These are phyloP conservation scores for Zoysia pacifica DNA, from an alignment of 176 grass and related monocot species.

Conservation along the genomic window DNA sequence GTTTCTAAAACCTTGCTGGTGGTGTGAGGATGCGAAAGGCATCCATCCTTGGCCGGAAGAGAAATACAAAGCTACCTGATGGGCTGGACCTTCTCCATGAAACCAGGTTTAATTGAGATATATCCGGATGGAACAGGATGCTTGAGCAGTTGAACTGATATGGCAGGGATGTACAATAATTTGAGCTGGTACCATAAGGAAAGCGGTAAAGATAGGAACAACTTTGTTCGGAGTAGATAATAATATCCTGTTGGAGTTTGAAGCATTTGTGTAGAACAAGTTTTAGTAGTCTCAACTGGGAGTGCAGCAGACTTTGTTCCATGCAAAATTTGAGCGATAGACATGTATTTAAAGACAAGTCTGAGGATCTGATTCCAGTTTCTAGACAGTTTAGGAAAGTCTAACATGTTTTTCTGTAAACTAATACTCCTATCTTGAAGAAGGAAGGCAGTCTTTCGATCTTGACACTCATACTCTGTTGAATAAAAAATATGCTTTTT, in stretches of 20 bases:
- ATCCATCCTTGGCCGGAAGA: slow-evolving; percentile 79
- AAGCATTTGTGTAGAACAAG: not conserved
- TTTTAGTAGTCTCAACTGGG: not conserved
- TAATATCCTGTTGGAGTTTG: not conserved
- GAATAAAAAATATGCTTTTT: not conserved
- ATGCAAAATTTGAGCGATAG: not conserved
- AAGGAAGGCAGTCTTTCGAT: not conserved
- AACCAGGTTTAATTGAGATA: not conserved
- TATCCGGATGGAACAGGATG: not conserved
- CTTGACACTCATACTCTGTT: not conserved
- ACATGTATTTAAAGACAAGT: not conserved
- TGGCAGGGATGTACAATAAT: slow-evolving; percentile 5
- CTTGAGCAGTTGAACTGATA: not conserved
- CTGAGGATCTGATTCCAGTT: not conserved
- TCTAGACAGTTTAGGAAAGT: not conserved
- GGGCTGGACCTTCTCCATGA: slow-evolving; percentile 46
- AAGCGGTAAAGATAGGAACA: not conserved
- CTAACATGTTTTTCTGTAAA: not conserved
- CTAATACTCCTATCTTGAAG: not conserved
- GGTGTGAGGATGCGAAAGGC: slow-evolving; percentile 74
- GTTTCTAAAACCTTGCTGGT: too few species aligned
- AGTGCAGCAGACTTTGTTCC: not conserved
- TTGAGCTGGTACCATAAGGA: not conserved
- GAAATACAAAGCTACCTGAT: slow-evolving; percentile 62
- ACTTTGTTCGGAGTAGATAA: not conserved